phyloP scores from a whole-genome alignment of 352 stramenopile genomes.

The Pythium brachiatum region DNA sequence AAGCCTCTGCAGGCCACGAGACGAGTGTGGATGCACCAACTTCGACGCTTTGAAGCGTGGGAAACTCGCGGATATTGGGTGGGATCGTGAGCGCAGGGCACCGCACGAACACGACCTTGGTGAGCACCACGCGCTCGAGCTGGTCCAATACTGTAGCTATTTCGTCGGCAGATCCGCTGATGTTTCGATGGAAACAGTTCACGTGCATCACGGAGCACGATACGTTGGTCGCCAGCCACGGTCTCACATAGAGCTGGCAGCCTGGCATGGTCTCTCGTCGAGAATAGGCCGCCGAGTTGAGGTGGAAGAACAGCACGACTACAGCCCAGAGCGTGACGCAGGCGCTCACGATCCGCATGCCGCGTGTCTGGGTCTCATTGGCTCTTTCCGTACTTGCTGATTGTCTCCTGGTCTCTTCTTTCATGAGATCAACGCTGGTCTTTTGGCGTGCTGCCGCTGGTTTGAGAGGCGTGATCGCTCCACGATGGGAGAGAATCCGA shows the following conservation, averaged over 20 bases:
- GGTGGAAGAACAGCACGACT: neutral
- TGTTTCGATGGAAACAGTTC: slow-evolving; percentile 17
- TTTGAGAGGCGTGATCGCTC: neutral
- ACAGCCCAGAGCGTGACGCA: neutral
- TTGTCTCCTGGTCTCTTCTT: neutral
- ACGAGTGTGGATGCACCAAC: slow-evolving; percentile 17
- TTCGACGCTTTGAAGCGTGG: neutral
- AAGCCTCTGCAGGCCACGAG: slow-evolving; percentile 7
- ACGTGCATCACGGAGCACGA: slow-evolving; percentile 23
- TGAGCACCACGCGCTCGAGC: slow-evolving; percentile 7
- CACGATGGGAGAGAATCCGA: neutral
- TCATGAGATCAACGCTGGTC: neutral
- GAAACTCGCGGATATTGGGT: slow-evolving; percentile 7
- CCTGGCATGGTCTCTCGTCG: neutral
- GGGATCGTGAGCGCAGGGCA: slow-evolving; percentile 18
- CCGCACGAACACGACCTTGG: slow-evolving; percentile 5
- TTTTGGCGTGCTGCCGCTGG: neutral
- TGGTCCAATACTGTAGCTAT: neutral
- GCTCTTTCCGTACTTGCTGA: neutral
- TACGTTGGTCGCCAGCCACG: slow-evolving; percentile 13
- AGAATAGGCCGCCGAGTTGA: neutral
- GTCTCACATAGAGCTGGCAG: slow-evolving; percentile 4
- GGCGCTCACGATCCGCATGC: neutral
- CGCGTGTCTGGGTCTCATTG: neutral
- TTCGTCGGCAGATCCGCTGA: neutral